Evolutionary conservation across 2,329 filamentous ascomycete genomes (phyloP).

Genomic region (Alternaria ventricosa): DNA sequence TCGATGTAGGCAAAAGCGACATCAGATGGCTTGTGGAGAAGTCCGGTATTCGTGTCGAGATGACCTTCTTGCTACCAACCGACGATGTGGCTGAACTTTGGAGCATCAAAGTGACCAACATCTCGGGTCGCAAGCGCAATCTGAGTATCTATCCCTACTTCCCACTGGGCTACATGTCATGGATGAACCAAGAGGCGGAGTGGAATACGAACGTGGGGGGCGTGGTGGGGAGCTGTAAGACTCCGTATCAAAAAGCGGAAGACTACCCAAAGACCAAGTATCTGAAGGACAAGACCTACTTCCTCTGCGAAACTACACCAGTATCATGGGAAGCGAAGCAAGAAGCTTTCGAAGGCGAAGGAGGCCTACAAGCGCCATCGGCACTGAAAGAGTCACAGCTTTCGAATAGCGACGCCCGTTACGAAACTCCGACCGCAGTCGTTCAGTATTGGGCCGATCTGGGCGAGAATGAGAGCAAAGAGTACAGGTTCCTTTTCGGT

Average conservation of each 20-base stretch:
- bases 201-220: constrained; percentile 58
- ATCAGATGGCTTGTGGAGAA: constrained; percentile 62
- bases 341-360: constrained; percentile 63
- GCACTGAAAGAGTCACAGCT: constrained; percentile 51
- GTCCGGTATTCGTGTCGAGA: constrained; percentile 59
- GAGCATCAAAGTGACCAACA: constrained; percentile 61
- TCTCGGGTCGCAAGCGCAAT: constrained; percentile 54
- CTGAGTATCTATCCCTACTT: constrained; percentile 65
- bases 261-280: constrained; percentile 65
- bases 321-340: constrained; percentile 62
- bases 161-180: constrained; percentile 66
- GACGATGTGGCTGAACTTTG: constrained; percentile 64
- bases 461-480: constrained; percentile 48
- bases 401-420: constrained; percentile 58
- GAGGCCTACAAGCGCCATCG: constrained; percentile 61
- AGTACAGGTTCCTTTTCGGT: constrained; percentile 63
- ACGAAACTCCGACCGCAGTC: constrained; percentile 62
- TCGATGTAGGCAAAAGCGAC: constrained; percentile 63
- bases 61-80: constrained; percentile 60
- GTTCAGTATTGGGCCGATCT: constrained; percentile 60
- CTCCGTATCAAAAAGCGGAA: constrained; percentile 63
- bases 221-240: constrained; percentile 61
- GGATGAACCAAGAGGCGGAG: constrained; percentile 66
- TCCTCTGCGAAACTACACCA: constrained; percentile 61
- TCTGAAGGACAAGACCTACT: constrained; percentile 65